A percentile compares a stretch with the other conserved stretches of the same genome.
These are phyloP conservation scores for Albugo candida DNA, from an alignment of 352 stramenopile species.

Conservation along the genomic window DNA sequence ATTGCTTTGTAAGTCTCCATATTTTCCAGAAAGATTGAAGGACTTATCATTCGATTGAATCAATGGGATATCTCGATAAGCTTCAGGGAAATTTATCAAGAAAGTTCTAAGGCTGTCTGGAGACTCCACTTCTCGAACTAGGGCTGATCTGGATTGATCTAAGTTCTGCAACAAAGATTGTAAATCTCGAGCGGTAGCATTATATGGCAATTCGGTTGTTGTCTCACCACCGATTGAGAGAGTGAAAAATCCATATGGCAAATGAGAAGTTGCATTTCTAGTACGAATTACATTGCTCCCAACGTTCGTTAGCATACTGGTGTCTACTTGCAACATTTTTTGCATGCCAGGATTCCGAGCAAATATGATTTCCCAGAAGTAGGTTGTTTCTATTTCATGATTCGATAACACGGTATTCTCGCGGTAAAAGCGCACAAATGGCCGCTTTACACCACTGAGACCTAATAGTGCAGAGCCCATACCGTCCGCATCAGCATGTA, in stretches of 20 bases:
- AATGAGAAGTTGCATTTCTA: constrained; percentile 2
- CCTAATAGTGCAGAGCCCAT: constrained; percentile 7
- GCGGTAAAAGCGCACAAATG: neutral
- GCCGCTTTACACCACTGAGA: constrained; percentile 3
- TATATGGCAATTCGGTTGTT: constrained; percentile 10
- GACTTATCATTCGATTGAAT: constrained; percentile 4
- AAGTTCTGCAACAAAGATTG: constrained; percentile 8
- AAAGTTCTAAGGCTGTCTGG: constrained; percentile 3
- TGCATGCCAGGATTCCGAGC: constrained; percentile 2
- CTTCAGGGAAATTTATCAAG: constrained; percentile 12
- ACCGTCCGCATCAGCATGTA: constrained; percentile 3
- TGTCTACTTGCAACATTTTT: constrained; percentile 2
- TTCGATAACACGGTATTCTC: neutral
- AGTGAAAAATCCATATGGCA: constrained; percentile 6
- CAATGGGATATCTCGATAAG: constrained; percentile 10
- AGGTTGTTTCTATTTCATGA: neutral
- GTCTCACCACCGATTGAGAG: constrained; percentile 6
- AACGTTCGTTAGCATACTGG: neutral
- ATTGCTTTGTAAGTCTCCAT: constrained; percentile 11
- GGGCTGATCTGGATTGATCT: constrained; percentile 4
- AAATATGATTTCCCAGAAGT: constrained; percentile 13
- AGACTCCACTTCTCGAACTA: constrained; percentile 7
- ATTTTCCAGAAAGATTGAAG: constrained; percentile 3
- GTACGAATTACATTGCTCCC: neutral
- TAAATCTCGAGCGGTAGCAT: constrained; percentile 4